Evolutionary conservation across 108 stramenopile genomes (phyloP), one percentile per base, ranked within the genome.

Genomic region (Cyclotella atomus): DNA sequence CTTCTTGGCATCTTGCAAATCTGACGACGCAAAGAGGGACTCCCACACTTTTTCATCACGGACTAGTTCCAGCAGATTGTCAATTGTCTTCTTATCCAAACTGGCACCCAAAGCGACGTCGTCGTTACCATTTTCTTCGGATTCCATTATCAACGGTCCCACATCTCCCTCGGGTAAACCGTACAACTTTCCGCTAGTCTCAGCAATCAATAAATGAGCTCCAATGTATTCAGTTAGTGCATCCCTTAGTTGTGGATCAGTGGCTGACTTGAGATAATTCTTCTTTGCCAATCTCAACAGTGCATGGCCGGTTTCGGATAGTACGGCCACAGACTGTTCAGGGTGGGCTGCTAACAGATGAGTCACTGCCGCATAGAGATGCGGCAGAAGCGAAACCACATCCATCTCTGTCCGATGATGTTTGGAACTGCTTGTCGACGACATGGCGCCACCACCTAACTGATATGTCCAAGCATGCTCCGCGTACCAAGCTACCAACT

Each of bases 201-300:
- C 75, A 4, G 78, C 62, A 15, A 85, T 87, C 71, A 83, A 84
- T 77, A 91, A 59, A 75, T 89, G 85, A 33, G 87, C 77, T 30
- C 83, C 50, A 10, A 91, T 14, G 54, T 85, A 91, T 50, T 79
- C 72, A 19, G 83, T 81, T 57, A 91, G 70, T 17, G 85, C 81
- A 55, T 91, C 87, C 32, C 84, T 65, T 29, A 47, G 27, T 25
- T 70, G 55, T 10, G 30, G 57, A 64, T 32, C 59, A 44, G 36
- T 59, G 19, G 66, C 56, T 3, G 43, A 72, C 46, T 65, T 65
- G 24, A 20, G 45, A 47, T 36, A 88, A 90, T 55, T 69, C 54
- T 64, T 80, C 76, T 70, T 72, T 75, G 59, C 80, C 76, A 80
- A 79, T 21, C 84, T 73, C 0, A 94, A 55, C 28, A 94, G 61